These are phyloP conservation scores for Alternaria postmessia DNA, from an alignment of 2,329 filamentous ascomycete species.

Conservation along the genomic window DNA sequence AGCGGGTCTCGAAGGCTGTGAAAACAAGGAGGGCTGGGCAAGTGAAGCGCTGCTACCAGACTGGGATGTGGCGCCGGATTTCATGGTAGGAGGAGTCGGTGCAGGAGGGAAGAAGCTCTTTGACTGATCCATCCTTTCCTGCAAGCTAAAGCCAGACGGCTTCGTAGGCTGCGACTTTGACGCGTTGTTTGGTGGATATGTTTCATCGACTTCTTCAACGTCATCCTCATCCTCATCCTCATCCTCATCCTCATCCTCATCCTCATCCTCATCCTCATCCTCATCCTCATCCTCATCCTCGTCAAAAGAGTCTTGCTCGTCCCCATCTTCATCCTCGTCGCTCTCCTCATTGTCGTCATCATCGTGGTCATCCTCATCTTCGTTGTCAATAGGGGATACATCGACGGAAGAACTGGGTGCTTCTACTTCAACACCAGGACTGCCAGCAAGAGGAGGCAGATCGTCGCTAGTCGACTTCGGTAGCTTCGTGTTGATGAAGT, in stretches of 20 bases:
- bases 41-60: slow-evolving; percentile 31
- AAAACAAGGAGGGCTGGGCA: slow-evolving; percentile 30
- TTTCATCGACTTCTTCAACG: slow-evolving; percentile 55
- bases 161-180: slow-evolving; percentile 27
- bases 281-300: slow-evolving; percentile 55
- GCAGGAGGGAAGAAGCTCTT: slow-evolving; percentile 40
- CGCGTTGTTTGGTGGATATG: slow-evolving; percentile 30
- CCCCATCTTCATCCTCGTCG: slow-evolving; percentile 47
- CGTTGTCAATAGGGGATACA: slow-evolving; percentile 42
- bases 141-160: slow-evolving; percentile 22
- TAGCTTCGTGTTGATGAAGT: slow-evolving; percentile 40
- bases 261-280: slow-evolving; percentile 40
- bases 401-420: slow-evolving; percentile 46
- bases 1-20: slow-evolving; percentile 19
- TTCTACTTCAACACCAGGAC: slow-evolving; percentile 56
- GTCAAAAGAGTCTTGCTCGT: slow-evolving; percentile 50
- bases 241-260: slow-evolving; percentile 52
- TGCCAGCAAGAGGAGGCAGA: slow-evolving; percentile 56
- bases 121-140: slow-evolving; percentile 34
- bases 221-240: slow-evolving; percentile 53
- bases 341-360: slow-evolving; percentile 51
- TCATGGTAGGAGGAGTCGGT: slow-evolving; percentile 42
- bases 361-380: slow-evolving; percentile 40
- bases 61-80: slow-evolving; percentile 35
- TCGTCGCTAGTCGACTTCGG: slow-evolving; percentile 49